phyloP scores from a whole-genome alignment of 768 basidiomycete species.

The Mycena haematopus region DNA sequence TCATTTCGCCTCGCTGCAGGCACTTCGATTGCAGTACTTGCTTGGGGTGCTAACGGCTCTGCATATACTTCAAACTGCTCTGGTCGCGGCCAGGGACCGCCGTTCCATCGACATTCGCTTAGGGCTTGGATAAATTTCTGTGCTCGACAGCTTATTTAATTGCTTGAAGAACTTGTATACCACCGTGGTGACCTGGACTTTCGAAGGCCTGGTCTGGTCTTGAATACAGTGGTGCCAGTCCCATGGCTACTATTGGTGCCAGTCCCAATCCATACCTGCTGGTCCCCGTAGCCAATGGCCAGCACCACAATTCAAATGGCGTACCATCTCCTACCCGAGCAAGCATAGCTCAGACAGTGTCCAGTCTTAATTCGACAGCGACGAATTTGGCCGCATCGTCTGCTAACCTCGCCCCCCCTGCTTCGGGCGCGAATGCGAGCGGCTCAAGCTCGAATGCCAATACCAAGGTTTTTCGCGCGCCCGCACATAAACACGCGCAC shows the following conservation, averaged over 20 bases:
- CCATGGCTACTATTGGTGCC: neutral
- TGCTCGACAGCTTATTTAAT: too few species aligned
- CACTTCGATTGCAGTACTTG: too few species aligned
- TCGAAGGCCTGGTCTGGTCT: neutral
- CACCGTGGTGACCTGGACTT: too few species aligned
- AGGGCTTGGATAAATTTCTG: too few species aligned
- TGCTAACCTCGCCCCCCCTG: conserved; percentile 21
- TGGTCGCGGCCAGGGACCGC: too few species aligned
- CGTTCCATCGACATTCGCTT: too few species aligned
- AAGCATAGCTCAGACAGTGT: conserved; percentile 19
- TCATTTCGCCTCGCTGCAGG: too few species aligned
- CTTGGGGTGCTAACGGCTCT: too few species aligned
- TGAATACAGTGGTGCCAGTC: neutral
- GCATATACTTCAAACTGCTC: too few species aligned
- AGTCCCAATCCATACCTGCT: conserved; percentile 12
- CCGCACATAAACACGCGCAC: conserved; percentile 89
- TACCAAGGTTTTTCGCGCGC: conserved; percentile 60
- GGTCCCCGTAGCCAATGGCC: conserved; percentile 13
- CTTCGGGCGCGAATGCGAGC: conserved; percentile 1
- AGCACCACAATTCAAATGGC: neutral
- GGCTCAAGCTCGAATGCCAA: conserved; percentile 11
- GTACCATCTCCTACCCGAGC: neutral
- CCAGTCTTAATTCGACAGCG: conserved; percentile 26
- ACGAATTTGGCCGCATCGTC: conserved; percentile 28
- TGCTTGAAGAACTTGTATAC: too few species aligned